Evolutionary conservation across 768 basidiomycete genomes (phyloP), one percentile per base, ranked within the genome.

Genomic region (Suillus luteus): DNA sequence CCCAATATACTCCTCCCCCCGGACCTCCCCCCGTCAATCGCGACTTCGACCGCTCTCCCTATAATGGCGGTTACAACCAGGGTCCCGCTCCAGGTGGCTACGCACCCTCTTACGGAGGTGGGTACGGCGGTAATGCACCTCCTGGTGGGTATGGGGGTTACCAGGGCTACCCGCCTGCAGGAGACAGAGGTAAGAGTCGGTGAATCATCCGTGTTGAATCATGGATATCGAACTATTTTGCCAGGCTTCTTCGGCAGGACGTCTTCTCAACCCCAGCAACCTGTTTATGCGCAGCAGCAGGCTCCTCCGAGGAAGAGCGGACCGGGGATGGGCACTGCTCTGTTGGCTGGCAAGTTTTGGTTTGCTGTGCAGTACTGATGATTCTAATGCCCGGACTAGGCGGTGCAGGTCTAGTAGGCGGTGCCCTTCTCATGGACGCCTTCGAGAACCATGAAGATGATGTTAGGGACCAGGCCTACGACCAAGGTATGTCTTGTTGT

Each of bases 401-500:
- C 66, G 89, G 83, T 69, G 89, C 79, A 17, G 90, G 87, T 63
- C 71, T 90, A n/a, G 70, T 88, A n/a, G 89, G 85, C 44, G 90
- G 90, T 63, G 76, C 77, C 3, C 72, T 91, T 51, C 69, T 90
- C 44, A 82, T 69, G 41, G 79, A 86, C 52, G 84, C 82, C 0
- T 64, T 86, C 37, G 86, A 86, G 52, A 72, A 75, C 64, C 76
- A 81, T 55, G 57, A 81, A 38, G 78, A 79, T 0, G 17, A 48
- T 19, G 76, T 72, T 44, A 71, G 73, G 51, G 66, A 77, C 8
- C 31, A 69, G 1, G 79, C 72, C 0, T 82, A 70, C 55, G 69
- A 82, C 0, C 66, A 78, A 40, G 81, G 82, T 77, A n/a, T 12
- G 33, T 35, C 19, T 54, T 17, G 24, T 9, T 33, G 31, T 5